Base-by-base conservation (phyloP, 441 rosid genomes). In the Arabidopsis lyrata region DNA sequence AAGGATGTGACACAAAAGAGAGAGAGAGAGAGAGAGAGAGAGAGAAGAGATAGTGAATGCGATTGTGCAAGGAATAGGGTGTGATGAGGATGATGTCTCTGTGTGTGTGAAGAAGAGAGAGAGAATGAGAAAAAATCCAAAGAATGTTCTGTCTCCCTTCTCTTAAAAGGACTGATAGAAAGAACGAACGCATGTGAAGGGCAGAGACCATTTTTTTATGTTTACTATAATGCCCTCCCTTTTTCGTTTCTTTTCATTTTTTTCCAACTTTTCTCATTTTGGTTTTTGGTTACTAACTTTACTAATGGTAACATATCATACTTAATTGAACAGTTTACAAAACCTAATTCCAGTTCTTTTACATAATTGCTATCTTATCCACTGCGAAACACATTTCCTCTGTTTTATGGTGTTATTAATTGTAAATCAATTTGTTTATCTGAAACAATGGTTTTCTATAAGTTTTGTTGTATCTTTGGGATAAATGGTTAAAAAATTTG, bases 151-250 rank as follows among this genome's bases (percentile, higher is more conserved):
- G 89, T 86, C 84, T 82, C 78, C 15, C 85, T 61, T 78, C 81
- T 77, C 72, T 71, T 44, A 45, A 76, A 70, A 63, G 82, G 64
- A 73, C 70, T 55, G 78, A 76, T 64, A 74, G 80, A 85, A 81
- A 41, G 82, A 72, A 63, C 72, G 82, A 72, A 63, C 72, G 78
- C 89, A 84, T 83, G 86, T 87, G 93, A 86, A 71, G 45, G 71
- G 66, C 71, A 42, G 36, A 73, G 61, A 67, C 73, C 66, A 20
- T 63, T 81, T 66, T 66, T 70, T 6, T 55, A 1, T 11, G 45
- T 76, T 82, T 78, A 82, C 91, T 1, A 80, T 73, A 79, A 68
- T 81, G 12, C 88, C 91, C 87, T 32, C 44, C n/a, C 0, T 13
- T 5, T 47, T 36, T 36, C 49, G 6, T 38, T n/a, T 9, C 3